Evolutionary conservation across 441 rosid genomes (phyloP).

Genomic region (Arabidopsis lyrata): DNA sequence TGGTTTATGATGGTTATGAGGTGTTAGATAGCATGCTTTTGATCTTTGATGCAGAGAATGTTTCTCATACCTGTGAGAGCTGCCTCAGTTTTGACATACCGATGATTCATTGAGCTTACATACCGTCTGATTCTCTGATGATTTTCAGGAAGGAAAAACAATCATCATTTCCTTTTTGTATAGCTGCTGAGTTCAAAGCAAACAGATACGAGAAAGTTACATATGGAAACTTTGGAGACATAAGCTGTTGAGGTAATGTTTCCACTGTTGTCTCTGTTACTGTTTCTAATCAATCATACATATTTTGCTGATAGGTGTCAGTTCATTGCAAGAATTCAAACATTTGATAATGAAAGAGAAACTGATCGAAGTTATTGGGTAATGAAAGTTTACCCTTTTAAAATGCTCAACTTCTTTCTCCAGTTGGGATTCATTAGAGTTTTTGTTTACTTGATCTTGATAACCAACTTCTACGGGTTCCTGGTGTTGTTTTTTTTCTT

Average conservation of each 20-base stretch:
- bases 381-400: slow-evolving; percentile 50
- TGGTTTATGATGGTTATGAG: background rate
- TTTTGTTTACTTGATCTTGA: slow-evolving; percentile 35
- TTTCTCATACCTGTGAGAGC: background rate
- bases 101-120: background rate
- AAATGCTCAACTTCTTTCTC: slow-evolving; percentile 56
- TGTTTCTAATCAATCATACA: background rate
- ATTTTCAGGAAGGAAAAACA: slow-evolving; percentile 37
- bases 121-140: slow-evolving; percentile 15
- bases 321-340: background rate
- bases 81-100: background rate
- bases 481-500: slow-evolving; percentile 43
- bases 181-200: slow-evolving; percentile 44
- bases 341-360: background rate
- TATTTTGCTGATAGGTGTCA: background rate
- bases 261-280: background rate
- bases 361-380: background rate
- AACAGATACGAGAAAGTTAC: slow-evolving; percentile 17
- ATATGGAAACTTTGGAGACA: slow-evolving; percentile 9
- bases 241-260: background rate
- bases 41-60: background rate
- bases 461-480: slow-evolving; percentile 23
- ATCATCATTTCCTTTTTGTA: slow-evolving; percentile 49
- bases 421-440: slow-evolving; percentile 40
- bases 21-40: background rate